A percentile compares a stretch with the other conserved stretches of the same genome.
phyloP scores from a whole-genome alignment of 768 basidiomycete species.

The Auricularia auricula-judae region DNA sequence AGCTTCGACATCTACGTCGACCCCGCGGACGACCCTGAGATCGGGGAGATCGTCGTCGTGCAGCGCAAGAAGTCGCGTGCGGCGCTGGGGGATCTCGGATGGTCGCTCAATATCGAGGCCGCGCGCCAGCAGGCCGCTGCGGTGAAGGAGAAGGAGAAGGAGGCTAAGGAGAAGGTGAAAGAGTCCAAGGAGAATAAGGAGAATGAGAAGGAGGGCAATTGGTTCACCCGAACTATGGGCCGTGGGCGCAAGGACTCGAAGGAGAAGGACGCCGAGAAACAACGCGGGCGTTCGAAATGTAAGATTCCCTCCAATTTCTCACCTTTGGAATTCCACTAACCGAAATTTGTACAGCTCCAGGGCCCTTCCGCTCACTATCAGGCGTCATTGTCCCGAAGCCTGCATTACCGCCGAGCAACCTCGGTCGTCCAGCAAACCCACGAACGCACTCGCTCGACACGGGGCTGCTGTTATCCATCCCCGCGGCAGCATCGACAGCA shows the following conservation, averaged over 20 bases:
- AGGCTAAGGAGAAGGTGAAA: slow-evolving; percentile 17
- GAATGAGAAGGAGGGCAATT: slow-evolving; percentile 45
- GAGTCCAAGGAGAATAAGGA: slow-evolving; percentile 25
- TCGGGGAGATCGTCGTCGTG: slow-evolving; percentile 60
- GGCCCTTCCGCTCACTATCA: not conserved
- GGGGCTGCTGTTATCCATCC: slow-evolving; percentile 20
- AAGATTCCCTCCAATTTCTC: not conserved
- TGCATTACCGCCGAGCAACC: not conserved
- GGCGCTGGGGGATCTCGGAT: slow-evolving; percentile 43
- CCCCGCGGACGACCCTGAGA: slow-evolving; percentile 48
- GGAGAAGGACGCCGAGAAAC: slow-evolving; percentile 36
- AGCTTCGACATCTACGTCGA: slow-evolving; percentile 59
- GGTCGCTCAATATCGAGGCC: slow-evolving; percentile 40
- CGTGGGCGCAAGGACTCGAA: slow-evolving; percentile 65
- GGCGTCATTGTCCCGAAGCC: not conserved
- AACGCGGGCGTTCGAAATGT: slow-evolving; percentile 11
- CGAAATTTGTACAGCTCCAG: not conserved
- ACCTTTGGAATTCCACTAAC: too few species aligned
- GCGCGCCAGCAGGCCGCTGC: slow-evolving; percentile 16
- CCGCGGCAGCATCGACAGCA: slow-evolving; percentile 10
- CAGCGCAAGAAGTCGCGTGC: slow-evolving; percentile 66
- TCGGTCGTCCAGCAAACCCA: slow-evolving; percentile 25
- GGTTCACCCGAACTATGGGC: slow-evolving; percentile 64
- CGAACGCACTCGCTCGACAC: slow-evolving; percentile 59
- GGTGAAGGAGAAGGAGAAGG: slow-evolving; percentile 26